Evolutionary conservation across 257 asterid species (phyloP), one percentile per base, ranked within the genome.

Genomic region (Euphrasia confusa): DNA sequence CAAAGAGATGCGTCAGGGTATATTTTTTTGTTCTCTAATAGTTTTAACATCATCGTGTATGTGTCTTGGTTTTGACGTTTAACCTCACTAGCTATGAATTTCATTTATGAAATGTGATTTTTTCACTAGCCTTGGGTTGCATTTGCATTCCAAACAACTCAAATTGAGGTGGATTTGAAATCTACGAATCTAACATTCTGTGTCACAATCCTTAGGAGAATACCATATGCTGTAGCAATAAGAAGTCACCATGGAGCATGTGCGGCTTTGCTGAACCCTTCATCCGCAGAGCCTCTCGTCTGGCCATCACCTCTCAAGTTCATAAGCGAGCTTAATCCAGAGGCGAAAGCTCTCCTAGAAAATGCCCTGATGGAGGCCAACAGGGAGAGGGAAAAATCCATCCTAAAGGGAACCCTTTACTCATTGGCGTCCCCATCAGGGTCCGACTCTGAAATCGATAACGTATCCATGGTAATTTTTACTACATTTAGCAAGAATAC

Each of bases 271-370:
- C 77, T 93, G 74, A 84, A 89, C 73, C 97, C 99, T 57, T 77
- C 96, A 12, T 85, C 99, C 6, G 89, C 97, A 7, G 99, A 85
- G 83, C 97, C 99, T 67, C 90, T 89, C 28, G 96, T 87, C 8
- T 93, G 99, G 99, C 99, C 99, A 3, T 89, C 99, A 8, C 91
- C 96, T 63, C 67, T 89, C 63, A 93, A 93, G 73, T 80, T 93
- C 79, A 87, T 93, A 33, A 80, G 94, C 18, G 97, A 89, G 75
- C 96, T 93, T 47, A 89, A 89, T 65, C 81, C 79, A 54, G 99
- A 93, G 35, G 91, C 96, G 1, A 93, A 87, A 70, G 77, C 81
- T 60, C 77, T 93, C 52, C 67, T 93, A 58, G 99, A 93, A 69
- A 72, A 65, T 3, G 97, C 97, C 33, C 72, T 93, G 40, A 89